Evolutionary conservation across 305 asterid species (phyloP).

Genomic region (Rubia occidens): DNA sequence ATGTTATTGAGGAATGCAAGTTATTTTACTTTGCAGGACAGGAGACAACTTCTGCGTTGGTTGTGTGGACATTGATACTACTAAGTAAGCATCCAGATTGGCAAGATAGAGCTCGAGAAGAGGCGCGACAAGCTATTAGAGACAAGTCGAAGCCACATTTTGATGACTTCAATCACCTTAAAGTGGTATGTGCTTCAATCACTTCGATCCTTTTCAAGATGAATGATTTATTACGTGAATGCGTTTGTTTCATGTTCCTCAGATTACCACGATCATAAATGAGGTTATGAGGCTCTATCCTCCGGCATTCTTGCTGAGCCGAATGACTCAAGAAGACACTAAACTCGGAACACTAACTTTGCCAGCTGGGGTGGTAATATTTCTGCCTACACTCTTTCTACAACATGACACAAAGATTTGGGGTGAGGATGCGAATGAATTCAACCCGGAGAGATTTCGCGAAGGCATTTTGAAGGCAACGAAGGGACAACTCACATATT

Average conservation of each 20-base stretch:
- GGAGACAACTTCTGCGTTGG: too few relatives aligned
- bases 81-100: conserved; percentile 17
- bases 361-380: not conserved
- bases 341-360: too few relatives aligned
- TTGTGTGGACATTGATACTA: not conserved
- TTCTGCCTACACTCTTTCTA: conserved; percentile 26
- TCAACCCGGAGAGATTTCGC: conserved; percentile 48
- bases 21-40: too few relatives aligned
- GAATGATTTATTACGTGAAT: too few relatives aligned
- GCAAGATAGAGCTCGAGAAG: conserved; percentile 18
- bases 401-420: conserved; percentile 41
- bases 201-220: too few relatives aligned
- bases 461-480: not conserved
- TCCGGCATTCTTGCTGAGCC: conserved; percentile 8
- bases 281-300: too few relatives aligned
- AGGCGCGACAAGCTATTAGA: conserved; percentile 9
- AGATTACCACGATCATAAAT: too few relatives aligned
- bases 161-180: not conserved
- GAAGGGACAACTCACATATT: too few relatives aligned
- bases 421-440: conserved; percentile 48
- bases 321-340: too few relatives aligned
- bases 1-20: too few relatives aligned
- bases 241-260: too few relatives aligned
- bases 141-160: not conserved
- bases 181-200: too few relatives aligned